A percentile compares a stretch with the other conserved stretches of the same genome.
phyloP scores from a whole-genome alignment of 2,329 filamentous ascomycete genomes.

The Botrytis sinoallii region DNA sequence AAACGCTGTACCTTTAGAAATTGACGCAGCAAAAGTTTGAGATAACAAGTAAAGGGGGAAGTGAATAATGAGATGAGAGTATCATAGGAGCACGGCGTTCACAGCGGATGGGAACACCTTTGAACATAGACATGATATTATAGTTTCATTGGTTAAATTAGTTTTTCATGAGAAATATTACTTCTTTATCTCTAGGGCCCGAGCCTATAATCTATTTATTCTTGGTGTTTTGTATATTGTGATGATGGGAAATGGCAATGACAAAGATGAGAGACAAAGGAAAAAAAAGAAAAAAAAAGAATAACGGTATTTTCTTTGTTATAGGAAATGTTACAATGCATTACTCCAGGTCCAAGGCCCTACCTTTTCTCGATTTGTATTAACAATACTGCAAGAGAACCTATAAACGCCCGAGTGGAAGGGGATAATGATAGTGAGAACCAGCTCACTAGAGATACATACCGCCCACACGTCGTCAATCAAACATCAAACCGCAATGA shows the following conservation, averaged over 20 bases:
- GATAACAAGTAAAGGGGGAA: background rate
- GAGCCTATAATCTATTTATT: background rate
- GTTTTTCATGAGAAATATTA: background rate
- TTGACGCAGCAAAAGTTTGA: constrained; percentile 26
- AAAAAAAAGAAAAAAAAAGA: background rate
- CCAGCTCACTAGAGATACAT: background rate
- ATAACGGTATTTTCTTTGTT: background rate
- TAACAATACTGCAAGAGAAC: background rate
- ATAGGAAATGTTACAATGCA: background rate
- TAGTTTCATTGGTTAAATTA: background rate
- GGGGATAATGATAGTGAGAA: background rate
- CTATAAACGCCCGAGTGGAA: background rate
- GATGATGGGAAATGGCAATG: no score
- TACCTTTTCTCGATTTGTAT: background rate
- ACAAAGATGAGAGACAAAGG: background rate
- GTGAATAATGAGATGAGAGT: background rate
- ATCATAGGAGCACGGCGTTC: constrained; percentile 8
- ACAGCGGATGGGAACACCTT: background rate
- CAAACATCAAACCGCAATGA: background rate
- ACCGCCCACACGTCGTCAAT: background rate
- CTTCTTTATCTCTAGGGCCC: background rate
- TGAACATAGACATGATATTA: background rate
- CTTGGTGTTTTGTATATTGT: background rate
- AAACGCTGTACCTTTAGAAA: constrained; percentile 35
- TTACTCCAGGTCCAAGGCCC: background rate